Conservation (phyloP, 352 stramenopile species). For the Phytophthora chlamydospora region DNA sequence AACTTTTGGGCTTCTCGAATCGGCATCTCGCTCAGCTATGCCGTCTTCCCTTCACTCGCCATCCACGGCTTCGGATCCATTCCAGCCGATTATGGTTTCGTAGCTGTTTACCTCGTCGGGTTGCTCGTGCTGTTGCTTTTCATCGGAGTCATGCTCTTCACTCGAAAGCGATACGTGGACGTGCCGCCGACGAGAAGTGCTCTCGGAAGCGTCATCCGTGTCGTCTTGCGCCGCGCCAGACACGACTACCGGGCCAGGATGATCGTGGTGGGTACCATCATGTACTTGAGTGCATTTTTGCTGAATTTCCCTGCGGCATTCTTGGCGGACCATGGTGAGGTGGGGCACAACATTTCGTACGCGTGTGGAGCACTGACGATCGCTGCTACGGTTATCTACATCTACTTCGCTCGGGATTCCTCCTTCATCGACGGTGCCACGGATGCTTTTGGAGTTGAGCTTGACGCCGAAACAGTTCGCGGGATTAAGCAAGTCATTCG, state of each 20-base stretch:
- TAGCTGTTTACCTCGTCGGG: slow-evolving; percentile 71
- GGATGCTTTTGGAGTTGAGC: slow-evolving; percentile 40
- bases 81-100: slow-evolving; percentile 33
- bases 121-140: slow-evolving; percentile 48
- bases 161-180: slow-evolving; percentile 57
- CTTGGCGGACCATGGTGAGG: slow-evolving; percentile 42
- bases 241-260: slow-evolving; percentile 38
- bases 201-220: slow-evolving; percentile 51
- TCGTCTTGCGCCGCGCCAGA: slow-evolving; percentile 37
- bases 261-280: slow-evolving; percentile 44
- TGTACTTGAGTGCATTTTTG: slow-evolving; percentile 48
- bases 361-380: slow-evolving; percentile 33
- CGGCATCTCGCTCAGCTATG: slow-evolving; percentile 76
- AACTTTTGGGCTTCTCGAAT: slow-evolving; percentile 87
- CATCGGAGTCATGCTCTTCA: slow-evolving; percentile 47
- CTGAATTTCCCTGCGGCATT: slow-evolving; percentile 67
- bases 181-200: slow-evolving; percentile 42
- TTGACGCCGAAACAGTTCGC: slow-evolving; percentile 49
- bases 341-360: slow-evolving; percentile 57
- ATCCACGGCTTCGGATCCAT: slow-evolving; percentile 75
- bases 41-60: slow-evolving; percentile 73
- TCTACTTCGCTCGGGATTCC: slow-evolving; percentile 51
- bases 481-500: slow-evolving; percentile 60
- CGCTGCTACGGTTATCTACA: slow-evolving; percentile 51
- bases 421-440: slow-evolving; percentile 56